A percentile compares a stretch with the other conserved stretches of the same genome.
phyloP scores from a whole-genome alignment of 1,284 basidiomycete genomes.

The Trichosporon sp. region DNA sequence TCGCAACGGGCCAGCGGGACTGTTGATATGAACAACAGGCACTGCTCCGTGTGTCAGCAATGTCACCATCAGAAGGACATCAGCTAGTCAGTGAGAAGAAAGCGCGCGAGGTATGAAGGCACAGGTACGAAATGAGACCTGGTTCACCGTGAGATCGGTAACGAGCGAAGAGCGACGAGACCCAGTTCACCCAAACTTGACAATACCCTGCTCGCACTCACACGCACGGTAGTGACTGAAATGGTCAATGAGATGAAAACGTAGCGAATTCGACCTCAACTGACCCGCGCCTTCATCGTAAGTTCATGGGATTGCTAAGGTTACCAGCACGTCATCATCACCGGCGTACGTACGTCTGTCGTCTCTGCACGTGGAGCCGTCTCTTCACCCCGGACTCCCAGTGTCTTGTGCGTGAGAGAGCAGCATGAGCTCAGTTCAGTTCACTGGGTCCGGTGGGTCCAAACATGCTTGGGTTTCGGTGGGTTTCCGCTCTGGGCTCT shows the following conservation, averaged over 20 bases:
- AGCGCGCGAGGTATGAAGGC: neutral
- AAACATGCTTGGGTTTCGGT: neutral
- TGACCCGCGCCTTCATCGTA: slow-evolving; percentile 1
- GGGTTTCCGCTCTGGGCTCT: neutral
- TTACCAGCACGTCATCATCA: neutral
- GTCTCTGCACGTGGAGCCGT: neutral
- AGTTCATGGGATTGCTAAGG: neutral
- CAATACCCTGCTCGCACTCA: too few species aligned
- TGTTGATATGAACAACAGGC: neutral
- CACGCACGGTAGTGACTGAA: neutral
- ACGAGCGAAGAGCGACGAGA: neutral
- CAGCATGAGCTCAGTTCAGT: neutral
- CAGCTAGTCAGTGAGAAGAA: neutral
- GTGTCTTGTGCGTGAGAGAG: neutral
- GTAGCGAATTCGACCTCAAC: neutral
- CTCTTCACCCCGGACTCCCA: neutral
- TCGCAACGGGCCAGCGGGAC: neutral
- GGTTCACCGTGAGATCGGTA: neutral
- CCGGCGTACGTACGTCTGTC: neutral
- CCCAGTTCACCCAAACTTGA: too few species aligned
- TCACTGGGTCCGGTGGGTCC: slow-evolving; percentile 1
- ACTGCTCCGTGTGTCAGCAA: neutral
- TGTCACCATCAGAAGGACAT: neutral
- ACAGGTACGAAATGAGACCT: slow-evolving; percentile 1
- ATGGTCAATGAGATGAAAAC: neutral